A percentile compares a stretch with the other conserved stretches of the same genome.
These are phyloP conservation scores for Acacia pycnantha DNA, from an alignment of 331 rosid genomes.

Conservation along the genomic window DNA sequence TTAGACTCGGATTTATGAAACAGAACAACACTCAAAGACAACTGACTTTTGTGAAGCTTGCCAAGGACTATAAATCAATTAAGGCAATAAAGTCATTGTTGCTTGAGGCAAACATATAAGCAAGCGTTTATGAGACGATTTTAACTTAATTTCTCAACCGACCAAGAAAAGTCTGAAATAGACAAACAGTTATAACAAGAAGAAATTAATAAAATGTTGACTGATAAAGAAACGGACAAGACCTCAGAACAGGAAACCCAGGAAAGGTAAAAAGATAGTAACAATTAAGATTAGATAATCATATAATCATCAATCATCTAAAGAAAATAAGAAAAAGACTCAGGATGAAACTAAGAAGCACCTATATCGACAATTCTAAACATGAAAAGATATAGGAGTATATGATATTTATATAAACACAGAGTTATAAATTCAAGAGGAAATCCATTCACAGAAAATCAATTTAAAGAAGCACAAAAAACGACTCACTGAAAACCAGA, in stretches of 20 bases:
- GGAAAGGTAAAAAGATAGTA: background rate
- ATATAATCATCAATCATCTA: background rate
- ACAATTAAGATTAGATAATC: background rate
- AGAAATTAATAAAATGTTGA: background rate
- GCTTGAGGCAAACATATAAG: background rate
- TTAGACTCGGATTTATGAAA: background rate
- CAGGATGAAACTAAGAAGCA: background rate
- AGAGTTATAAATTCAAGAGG: no score
- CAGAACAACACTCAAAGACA: background rate
- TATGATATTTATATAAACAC: background rate
- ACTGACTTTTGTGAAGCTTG: background rate
- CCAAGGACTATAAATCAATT: background rate
- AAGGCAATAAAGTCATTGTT: background rate
- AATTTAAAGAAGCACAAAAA: background rate
- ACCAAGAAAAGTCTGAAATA: background rate
- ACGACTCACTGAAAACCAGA: no score
- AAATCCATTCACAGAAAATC: background rate
- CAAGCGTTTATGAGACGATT: background rate
- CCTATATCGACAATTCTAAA: background rate
- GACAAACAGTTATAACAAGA: background rate
- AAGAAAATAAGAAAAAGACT: background rate
- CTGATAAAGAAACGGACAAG: background rate
- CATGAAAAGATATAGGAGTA: background rate
- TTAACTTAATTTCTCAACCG: constrained; percentile 1
- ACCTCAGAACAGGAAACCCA: background rate